These are phyloP conservation scores for Fusarium torulosum DNA, from an alignment of 2,329 filamentous ascomycete genomes.

Conservation along the genomic window DNA sequence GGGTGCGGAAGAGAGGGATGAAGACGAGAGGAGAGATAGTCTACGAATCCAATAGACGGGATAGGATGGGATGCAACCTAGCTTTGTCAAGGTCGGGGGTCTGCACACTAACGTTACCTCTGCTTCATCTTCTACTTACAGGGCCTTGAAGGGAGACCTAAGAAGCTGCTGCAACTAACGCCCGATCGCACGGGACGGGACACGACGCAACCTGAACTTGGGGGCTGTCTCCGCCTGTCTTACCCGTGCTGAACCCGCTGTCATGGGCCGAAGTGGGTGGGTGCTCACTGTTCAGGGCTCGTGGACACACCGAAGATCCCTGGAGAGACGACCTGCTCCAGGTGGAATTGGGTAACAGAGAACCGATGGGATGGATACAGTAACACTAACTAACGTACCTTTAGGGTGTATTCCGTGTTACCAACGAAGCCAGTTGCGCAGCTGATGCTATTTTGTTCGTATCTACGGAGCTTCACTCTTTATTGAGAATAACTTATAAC, in stretches of 20 bases:
- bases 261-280: slow-evolving; percentile 19
- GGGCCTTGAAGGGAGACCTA: too few species aligned
- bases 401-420: slow-evolving; percentile 2
- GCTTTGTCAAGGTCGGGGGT: slow-evolving; percentile 1
- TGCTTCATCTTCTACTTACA: too few species aligned
- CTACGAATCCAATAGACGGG: slow-evolving; percentile 9
- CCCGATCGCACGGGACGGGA: slow-evolving; percentile 23
- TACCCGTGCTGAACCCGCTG: slow-evolving; percentile 14
- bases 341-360: slow-evolving; percentile 12
- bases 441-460: not conserved
- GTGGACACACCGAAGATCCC: slow-evolving; percentile 23
- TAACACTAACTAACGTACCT: slow-evolving; percentile 2
- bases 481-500: not conserved
- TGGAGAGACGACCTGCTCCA: not conserved
- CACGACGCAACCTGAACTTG: slow-evolving; percentile 8
- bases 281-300: slow-evolving; percentile 13
- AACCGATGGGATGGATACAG: slow-evolving; percentile 11
- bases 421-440: not conserved
- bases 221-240: not conserved
- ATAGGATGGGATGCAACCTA: slow-evolving; percentile 2
- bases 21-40: slow-evolving; percentile 24
- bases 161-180: not conserved
- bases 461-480: not conserved
- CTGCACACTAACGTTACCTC: slow-evolving; percentile 14
- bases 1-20: slow-evolving; percentile 19